Base-by-base conservation (phyloP, 2,329 filamentous ascomycete genomes). In the Fusarium mangiferae region DNA sequence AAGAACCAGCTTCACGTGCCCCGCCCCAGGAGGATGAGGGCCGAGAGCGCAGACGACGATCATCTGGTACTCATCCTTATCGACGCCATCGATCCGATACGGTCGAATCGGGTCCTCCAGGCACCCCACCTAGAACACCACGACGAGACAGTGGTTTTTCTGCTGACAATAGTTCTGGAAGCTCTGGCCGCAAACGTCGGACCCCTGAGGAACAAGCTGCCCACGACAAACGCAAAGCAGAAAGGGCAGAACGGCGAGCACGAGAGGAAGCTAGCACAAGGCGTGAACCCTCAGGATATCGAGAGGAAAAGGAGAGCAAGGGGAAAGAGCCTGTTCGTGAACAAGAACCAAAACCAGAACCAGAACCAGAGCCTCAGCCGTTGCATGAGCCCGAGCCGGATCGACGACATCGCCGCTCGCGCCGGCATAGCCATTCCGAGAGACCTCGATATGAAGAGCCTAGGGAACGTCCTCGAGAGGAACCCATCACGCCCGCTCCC, bases 171-270 rank as follows among this genome's bases (percentile, higher is more conserved):
- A 83, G 78, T 66, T 81, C 82, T 49, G 81, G 80, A 49, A 78
- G 79, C 51, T 80, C 81, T 41, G 74, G 78, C 33, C 77, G 78
- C 63, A 79, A 75, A 59, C 82, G 83, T 46, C 84, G 86, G 64
- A 87, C 85, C 6, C 80, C 83, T 5, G 86, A 88, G 70, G 86
- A 89, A 73, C 86, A 87, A 67, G 85, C 83, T 22, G 85, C 83
- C 5, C 85, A 88, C 61, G 87, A 89, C 4, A 84, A 78, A 70
- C 84, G 84, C 66, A 88, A 85, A 78, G 84, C 83, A 58, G 86
- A 88, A 73, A 84, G 85, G 45, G 62, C 71, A 26, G 74, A 77
- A 39, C 35, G 84, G 81, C 48, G 73, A 22, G 44, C 65, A 51
- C 66, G 66, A 36, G 77, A 78, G 26, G 77, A 78, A 28, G 22